Evolutionary conservation across 192 early-diverging fungal species (phyloP).

Genomic region (Gamsiella multidivaricata): DNA sequence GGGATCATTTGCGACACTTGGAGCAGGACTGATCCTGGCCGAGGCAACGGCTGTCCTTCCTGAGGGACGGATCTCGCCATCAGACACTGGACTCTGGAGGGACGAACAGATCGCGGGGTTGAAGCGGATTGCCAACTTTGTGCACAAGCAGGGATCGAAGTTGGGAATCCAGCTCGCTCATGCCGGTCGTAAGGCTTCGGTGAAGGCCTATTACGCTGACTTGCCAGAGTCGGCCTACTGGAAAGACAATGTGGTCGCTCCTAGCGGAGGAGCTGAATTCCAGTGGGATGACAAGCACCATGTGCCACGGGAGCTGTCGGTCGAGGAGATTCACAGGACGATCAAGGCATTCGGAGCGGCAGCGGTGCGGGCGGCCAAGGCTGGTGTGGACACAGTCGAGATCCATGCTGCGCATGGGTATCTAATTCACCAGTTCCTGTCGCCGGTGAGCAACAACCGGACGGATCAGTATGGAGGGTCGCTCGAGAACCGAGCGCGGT

Average conservation of each 20-base stretch:
- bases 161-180: constrained; percentile 85
- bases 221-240: constrained; percentile 61
- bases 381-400: constrained; percentile 90
- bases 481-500: constrained; percentile 79
- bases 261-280: constrained; percentile 59
- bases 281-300: constrained; percentile 52
- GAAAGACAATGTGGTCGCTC: constrained; percentile 75
- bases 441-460: constrained; percentile 82
- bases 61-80: constrained; percentile 81
- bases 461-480: constrained; percentile 93
- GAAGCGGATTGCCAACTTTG: constrained; percentile 67
- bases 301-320: constrained; percentile 66
- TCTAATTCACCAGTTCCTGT: constrained; percentile 82
- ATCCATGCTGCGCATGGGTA: constrained; percentile 93
- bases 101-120: constrained; percentile 78
- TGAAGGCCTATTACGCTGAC: constrained; percentile 10
- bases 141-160: constrained; percentile 68
- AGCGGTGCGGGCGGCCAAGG: constrained; percentile 75
- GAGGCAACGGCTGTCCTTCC: constrained; percentile 78
- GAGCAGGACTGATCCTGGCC: constrained; percentile 81
- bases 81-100: constrained; percentile 83
- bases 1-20: constrained; percentile 78
- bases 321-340: constrained; percentile 73
- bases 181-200: constrained; percentile 77
- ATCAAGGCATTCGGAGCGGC: constrained; percentile 72